Conservation (phyloP, 2,329 filamentous ascomycete species). For the Sporothrix mexicana region DNA sequence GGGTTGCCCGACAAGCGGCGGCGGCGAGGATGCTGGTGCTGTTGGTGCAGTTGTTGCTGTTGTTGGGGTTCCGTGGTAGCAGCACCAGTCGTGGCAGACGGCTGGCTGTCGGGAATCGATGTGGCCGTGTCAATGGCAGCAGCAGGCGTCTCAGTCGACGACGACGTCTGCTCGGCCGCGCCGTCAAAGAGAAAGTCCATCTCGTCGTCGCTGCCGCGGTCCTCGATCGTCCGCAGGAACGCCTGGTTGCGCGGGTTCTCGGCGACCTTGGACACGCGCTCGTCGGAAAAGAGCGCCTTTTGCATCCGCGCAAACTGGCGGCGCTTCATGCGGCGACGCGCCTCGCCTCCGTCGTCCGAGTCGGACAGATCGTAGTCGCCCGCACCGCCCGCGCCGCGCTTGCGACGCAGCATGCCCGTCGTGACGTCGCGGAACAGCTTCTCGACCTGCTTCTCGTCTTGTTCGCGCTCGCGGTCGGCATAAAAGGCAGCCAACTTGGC, state of each 20-base stretch:
- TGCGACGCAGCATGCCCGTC: slow-evolving; percentile 83
- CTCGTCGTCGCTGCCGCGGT: slow-evolving; percentile 76
- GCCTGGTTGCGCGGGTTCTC: slow-evolving; percentile 87
- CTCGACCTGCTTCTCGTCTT: slow-evolving; percentile 85
- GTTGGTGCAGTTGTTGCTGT: slow-evolving; percentile 49
- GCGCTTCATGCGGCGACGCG: slow-evolving; percentile 78
- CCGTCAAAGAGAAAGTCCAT: slow-evolving; percentile 68
- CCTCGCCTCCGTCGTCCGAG: slow-evolving; percentile 84
- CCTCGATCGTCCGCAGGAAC: slow-evolving; percentile 89
- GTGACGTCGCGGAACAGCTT: slow-evolving; percentile 94
- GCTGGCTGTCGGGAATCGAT: slow-evolving; percentile 37
- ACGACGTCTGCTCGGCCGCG: slow-evolving; percentile 40
- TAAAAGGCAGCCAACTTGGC: slow-evolving; percentile 83
- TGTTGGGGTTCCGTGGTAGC: neutral
- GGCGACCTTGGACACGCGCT: slow-evolving; percentile 88
- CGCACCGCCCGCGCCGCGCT: slow-evolving; percentile 77
- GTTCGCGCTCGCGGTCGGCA: slow-evolving; percentile 78
- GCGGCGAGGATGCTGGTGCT: slow-evolving; percentile 46
- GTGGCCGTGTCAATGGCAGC: neutral
- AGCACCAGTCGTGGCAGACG: neutral
- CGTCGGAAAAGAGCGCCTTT: slow-evolving; percentile 83
- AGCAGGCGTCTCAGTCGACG: slow-evolving; percentile 33
- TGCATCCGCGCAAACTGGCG: slow-evolving; percentile 91
- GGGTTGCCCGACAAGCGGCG: slow-evolving; percentile 59
- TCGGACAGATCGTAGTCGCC: slow-evolving; percentile 82